Evolutionary conservation across 768 basidiomycete species (phyloP).

Genomic region (Clitopilus hobsonii): DNA sequence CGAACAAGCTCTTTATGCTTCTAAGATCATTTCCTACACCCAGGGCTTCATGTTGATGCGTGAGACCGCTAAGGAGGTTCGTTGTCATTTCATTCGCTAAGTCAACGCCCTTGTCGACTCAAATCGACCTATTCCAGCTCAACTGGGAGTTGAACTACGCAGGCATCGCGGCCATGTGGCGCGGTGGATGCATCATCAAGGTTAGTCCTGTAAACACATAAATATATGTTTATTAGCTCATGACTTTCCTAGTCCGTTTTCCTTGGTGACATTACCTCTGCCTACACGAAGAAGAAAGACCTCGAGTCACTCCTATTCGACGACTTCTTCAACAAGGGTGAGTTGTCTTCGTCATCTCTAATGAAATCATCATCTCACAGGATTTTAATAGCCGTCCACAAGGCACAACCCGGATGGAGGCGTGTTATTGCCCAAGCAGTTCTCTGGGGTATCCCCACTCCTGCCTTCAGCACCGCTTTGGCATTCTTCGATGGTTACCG

Average conservation of each 20-base stretch:
- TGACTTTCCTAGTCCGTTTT: constrained; percentile 65
- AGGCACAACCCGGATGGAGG: constrained; percentile 97
- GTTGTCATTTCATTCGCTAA: constrained; percentile 5
- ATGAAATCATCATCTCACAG: neutral
- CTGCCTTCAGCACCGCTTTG: constrained; percentile 96
- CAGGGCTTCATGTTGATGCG: constrained; percentile 99
- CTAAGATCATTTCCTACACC: constrained; percentile 99
- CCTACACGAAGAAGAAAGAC: constrained; percentile 79
- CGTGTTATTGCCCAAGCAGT: constrained; percentile 94
- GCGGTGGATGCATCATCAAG: constrained; percentile 99
- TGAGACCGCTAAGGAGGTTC: constrained; percentile 90
- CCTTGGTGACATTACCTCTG: constrained; percentile 87
- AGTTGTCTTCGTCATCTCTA: constrained; percentile 3
- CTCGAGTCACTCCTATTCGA: constrained; percentile 94
- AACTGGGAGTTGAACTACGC: constrained; percentile 95
- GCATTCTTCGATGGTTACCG: constrained; percentile 99
- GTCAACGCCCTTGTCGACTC: neutral
- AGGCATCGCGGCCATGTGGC: constrained; percentile 99
- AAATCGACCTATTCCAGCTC: constrained; percentile 34
- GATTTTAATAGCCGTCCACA: constrained; percentile 65
- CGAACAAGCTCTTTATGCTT: constrained; percentile 98
- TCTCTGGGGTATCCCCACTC: constrained; percentile 96
- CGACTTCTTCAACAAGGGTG: constrained; percentile 95
- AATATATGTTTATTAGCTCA: neutral
- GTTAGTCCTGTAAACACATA: constrained; percentile 23